These are phyloP conservation scores for Pythium sukuiense DNA, from an alignment of 352 stramenopile species.

Conservation along the genomic window DNA sequence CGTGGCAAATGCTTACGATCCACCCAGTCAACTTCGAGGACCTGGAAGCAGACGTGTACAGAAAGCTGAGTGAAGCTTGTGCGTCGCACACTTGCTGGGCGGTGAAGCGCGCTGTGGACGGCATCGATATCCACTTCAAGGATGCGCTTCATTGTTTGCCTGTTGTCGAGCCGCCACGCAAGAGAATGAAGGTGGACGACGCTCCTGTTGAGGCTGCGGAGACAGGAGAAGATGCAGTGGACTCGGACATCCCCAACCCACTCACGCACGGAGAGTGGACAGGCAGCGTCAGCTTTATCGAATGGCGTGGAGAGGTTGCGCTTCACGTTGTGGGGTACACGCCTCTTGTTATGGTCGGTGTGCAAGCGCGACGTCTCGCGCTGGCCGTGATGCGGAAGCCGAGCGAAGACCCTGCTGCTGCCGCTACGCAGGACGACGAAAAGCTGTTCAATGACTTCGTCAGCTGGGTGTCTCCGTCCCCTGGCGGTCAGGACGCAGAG, in stretches of 20 bases:
- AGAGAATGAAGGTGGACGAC: constrained; percentile 59
- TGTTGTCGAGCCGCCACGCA: constrained; percentile 67
- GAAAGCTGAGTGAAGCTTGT: constrained; percentile 62
- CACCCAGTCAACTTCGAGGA: constrained; percentile 80
- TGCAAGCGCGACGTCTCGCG: constrained; percentile 75
- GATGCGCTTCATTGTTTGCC: constrained; percentile 70
- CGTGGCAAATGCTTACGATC: not conserved
- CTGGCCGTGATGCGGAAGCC: constrained; percentile 68
- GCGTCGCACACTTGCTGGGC: constrained; percentile 75
- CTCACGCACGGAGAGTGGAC: constrained; percentile 70
- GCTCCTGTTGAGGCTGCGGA: not conserved
- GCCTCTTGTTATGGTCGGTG: constrained; percentile 76
- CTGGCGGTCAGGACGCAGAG: constrained; percentile 29
- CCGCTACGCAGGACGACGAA: constrained; percentile 58
- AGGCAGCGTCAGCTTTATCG: constrained; percentile 83
- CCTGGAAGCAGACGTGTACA: constrained; percentile 77
- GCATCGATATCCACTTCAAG: constrained; percentile 77
- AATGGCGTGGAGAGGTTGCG: constrained; percentile 79
- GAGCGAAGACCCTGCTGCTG: constrained; percentile 23
- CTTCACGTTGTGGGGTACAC: constrained; percentile 74
- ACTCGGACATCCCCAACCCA: constrained; percentile 42
- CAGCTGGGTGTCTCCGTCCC: constrained; percentile 52
- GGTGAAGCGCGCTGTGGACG: constrained; percentile 69
- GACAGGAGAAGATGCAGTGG: constrained; percentile 19
- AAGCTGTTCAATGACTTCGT: constrained; percentile 86